Conservation (phyloP, 2,329 filamentous ascomycete species). For the Calonectria fujianensis region DNA sequence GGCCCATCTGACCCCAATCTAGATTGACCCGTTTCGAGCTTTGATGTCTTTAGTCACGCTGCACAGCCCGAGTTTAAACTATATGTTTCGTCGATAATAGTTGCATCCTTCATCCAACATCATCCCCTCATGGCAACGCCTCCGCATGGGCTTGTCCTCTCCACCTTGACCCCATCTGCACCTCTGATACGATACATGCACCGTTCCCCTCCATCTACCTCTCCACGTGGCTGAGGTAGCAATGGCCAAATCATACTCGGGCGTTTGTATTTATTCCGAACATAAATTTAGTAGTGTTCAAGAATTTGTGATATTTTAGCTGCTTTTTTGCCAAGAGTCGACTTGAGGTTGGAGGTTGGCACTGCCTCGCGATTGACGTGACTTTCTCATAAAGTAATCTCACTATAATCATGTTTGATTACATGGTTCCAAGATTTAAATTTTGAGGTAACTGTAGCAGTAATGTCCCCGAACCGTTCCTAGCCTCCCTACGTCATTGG, state of each 20-base stretch:
- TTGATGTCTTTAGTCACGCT: neutral
- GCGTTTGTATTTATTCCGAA: neutral
- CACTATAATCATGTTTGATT: neutral
- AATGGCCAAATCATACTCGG: too few relatives aligned
- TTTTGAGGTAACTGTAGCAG: neutral
- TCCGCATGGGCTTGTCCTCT: neutral
- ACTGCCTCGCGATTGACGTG: neutral
- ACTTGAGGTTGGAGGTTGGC: neutral
- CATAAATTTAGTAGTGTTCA: neutral
- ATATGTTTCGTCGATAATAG: neutral
- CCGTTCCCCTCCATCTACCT: neutral
- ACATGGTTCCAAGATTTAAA: neutral
- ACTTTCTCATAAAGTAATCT: neutral
- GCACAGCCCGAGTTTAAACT: neutral
- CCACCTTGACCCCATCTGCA: constrained; percentile 10
- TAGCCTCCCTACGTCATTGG: neutral
- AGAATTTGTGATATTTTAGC: neutral
- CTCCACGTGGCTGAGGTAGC: neutral
- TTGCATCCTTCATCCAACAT: neutral
- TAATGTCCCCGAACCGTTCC: neutral
- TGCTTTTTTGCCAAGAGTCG: neutral
- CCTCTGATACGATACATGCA: neutral
- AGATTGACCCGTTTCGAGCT: neutral
- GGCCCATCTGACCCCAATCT: constrained; percentile 5
- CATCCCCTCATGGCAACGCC: neutral